Conservation (phyloP, 768 basidiomycete species). For the Hortiboletus flavorubellus region DNA sequence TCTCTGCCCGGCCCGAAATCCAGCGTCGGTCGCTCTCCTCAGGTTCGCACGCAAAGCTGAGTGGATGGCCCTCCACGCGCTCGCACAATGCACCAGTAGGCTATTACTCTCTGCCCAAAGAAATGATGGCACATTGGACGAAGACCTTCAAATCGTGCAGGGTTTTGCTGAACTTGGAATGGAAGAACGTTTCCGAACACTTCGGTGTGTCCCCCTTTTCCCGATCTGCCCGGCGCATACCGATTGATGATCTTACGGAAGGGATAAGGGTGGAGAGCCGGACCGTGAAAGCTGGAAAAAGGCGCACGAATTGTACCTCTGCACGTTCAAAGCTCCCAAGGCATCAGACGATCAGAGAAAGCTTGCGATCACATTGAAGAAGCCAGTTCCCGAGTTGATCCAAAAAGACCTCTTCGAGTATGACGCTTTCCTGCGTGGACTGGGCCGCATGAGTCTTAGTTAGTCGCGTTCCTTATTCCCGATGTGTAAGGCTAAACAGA, state of each 20-base stretch:
- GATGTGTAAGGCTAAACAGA: not conserved
- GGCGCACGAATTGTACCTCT: slow-evolving; percentile 53
- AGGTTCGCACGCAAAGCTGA: slow-evolving; percentile 54
- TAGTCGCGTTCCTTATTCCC: slow-evolving; percentile 27
- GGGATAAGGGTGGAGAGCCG: slow-evolving; percentile 45
- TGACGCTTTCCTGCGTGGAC: slow-evolving; percentile 65
- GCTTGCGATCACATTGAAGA: slow-evolving; percentile 53
- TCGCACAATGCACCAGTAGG: slow-evolving; percentile 62
- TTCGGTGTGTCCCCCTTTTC: slow-evolving; percentile 10
- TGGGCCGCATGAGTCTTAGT: slow-evolving; percentile 84
- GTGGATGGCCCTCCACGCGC: slow-evolving; percentile 73
- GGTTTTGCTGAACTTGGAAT: slow-evolving; percentile 73
- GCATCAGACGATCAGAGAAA: slow-evolving; percentile 51
- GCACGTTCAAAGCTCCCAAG: slow-evolving; percentile 62
- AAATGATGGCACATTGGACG: slow-evolving; percentile 33
- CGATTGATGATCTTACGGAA: slow-evolving; percentile 5
- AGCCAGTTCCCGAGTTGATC: slow-evolving; percentile 44
- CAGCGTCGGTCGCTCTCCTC: slow-evolving; percentile 57
- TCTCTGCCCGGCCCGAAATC: slow-evolving; percentile 74
- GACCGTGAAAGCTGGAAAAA: slow-evolving; percentile 66
- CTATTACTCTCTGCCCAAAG: slow-evolving; percentile 54
- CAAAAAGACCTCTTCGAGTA: slow-evolving; percentile 66
- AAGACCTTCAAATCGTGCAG: slow-evolving; percentile 54
- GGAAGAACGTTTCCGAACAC: slow-evolving; percentile 55
- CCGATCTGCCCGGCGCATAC: not conserved